These are phyloP conservation scores for Fusarium pseudoanthophilum DNA, from an alignment of 2,329 filamentous ascomycete genomes.

Conservation along the genomic window DNA sequence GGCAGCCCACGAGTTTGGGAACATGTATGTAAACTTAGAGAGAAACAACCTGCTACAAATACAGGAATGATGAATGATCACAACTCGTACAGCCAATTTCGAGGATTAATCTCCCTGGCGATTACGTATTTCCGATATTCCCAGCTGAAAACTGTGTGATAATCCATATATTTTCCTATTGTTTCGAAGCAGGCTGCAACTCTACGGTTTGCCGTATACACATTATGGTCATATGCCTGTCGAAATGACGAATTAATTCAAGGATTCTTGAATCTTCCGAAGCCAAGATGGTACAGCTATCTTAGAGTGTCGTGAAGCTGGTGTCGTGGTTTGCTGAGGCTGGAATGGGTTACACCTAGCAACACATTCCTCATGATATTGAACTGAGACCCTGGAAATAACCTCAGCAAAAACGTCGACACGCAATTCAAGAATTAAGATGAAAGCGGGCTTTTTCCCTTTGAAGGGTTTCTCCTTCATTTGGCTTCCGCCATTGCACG, in stretches of 20 bases:
- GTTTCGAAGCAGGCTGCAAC: neutral
- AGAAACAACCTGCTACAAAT: slow-evolving; percentile 45
- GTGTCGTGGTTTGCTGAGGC: slow-evolving; percentile 26
- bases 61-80: slow-evolving; percentile 46
- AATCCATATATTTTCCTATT: neutral
- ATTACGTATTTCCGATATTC: slow-evolving; percentile 9
- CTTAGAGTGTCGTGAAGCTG: slow-evolving; percentile 16
- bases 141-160: slow-evolving; percentile 3
- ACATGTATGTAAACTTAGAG: slow-evolving; percentile 51
- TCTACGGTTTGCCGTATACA: neutral
- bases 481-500: slow-evolving; percentile 20
- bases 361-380: slow-evolving; percentile 54
- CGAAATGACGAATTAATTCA: slow-evolving; percentile 1
- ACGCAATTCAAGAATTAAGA: slow-evolving; percentile 21
- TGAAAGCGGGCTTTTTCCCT: slow-evolving; percentile 37
- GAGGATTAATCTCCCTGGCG: slow-evolving; percentile 23
- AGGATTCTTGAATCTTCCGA: neutral
- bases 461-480: slow-evolving; percentile 25
- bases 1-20: slow-evolving; percentile 47
- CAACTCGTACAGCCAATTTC: slow-evolving; percentile 31
- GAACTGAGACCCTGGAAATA: slow-evolving; percentile 46
- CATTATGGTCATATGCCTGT: neutral
- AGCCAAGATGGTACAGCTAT: slow-evolving; percentile 3
- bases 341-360: slow-evolving; percentile 53
- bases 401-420: slow-evolving; percentile 32